phyloP scores from a whole-genome alignment of 495 filamentous ascomycete genomes.

The Cairneyella variabilis region DNA sequence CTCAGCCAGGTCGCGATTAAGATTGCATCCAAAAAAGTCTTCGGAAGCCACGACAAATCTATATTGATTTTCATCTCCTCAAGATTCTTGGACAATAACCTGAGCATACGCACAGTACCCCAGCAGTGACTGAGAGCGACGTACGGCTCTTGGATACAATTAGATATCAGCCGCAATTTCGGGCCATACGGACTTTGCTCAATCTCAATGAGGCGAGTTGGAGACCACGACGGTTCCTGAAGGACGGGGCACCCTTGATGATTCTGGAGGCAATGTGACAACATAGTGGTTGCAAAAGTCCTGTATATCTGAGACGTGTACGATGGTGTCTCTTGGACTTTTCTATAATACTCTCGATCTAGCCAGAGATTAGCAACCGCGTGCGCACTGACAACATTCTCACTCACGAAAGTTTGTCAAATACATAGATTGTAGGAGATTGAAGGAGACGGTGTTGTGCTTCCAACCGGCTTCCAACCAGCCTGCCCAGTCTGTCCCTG shows the following conservation, averaged over 20 bases:
- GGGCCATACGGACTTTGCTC: neutral
- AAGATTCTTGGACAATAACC: neutral
- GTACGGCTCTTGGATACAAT: neutral
- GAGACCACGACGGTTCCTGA: neutral
- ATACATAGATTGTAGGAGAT: neutral
- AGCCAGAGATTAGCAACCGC: neutral
- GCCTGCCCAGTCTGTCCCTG: neutral
- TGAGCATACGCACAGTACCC: neutral
- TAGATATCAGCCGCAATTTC: neutral
- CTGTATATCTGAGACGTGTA: neutral
- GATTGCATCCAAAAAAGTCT: conserved; percentile 5
- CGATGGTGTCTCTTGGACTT: neutral
- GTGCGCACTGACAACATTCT: neutral
- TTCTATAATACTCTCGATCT: neutral
- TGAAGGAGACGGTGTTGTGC: neutral
- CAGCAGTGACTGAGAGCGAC: neutral
- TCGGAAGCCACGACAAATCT: neutral
- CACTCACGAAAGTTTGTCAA: neutral
- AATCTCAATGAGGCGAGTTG: neutral
- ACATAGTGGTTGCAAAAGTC: neutral
- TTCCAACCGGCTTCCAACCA: neutral
- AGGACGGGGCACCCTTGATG: neutral
- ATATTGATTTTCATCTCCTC: neutral
- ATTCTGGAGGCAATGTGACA: neutral
- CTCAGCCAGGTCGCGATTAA: neutral